Evolutionary conservation across 768 basidiomycete species (phyloP).

Genomic region (Termitomyces sp.): DNA sequence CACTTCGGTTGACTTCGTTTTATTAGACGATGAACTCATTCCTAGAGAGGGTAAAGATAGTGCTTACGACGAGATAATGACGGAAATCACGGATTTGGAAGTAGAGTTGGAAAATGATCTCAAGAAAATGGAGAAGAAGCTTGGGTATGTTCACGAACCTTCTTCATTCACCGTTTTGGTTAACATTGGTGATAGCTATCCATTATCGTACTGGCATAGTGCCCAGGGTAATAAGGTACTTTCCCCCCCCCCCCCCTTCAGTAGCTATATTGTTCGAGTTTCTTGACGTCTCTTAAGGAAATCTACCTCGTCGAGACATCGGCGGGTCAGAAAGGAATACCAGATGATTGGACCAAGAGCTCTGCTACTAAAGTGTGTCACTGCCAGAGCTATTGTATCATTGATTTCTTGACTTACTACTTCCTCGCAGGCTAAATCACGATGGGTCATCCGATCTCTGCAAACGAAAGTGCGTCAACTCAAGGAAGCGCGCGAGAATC

Average conservation of each 20-base stretch:
- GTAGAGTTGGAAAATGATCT: constrained; percentile 65
- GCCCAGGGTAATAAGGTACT: constrained; percentile 75
- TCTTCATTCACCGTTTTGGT: constrained; percentile 8
- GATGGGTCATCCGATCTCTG: constrained; percentile 77
- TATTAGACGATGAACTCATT: constrained; percentile 67
- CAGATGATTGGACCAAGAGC: constrained; percentile 80
- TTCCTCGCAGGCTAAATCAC: constrained; percentile 53
- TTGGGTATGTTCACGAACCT: constrained; percentile 45
- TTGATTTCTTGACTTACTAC: not conserved
- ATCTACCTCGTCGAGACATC: constrained; percentile 86
- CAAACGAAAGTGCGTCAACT: constrained; percentile 70
- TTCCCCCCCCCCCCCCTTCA: not conserved
- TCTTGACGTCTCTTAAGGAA: constrained; percentile 46
- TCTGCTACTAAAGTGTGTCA: constrained; percentile 70
- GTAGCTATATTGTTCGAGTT: not conserved
- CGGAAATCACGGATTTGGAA: constrained; percentile 71
- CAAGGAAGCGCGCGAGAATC: constrained; percentile 93
- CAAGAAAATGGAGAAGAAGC: constrained; percentile 60
- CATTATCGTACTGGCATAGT: constrained; percentile 52
- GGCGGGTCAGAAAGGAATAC: constrained; percentile 58
- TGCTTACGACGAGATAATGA: constrained; percentile 74
- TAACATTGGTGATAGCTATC: constrained; percentile 22
- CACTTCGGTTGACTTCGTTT: not conserved
- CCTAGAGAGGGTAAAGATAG: constrained; percentile 86
- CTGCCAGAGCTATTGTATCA: not conserved